These are phyloP conservation scores for Pichia kluyveri DNA, from an alignment of 805 yeast species.

Conservation along the genomic window DNA sequence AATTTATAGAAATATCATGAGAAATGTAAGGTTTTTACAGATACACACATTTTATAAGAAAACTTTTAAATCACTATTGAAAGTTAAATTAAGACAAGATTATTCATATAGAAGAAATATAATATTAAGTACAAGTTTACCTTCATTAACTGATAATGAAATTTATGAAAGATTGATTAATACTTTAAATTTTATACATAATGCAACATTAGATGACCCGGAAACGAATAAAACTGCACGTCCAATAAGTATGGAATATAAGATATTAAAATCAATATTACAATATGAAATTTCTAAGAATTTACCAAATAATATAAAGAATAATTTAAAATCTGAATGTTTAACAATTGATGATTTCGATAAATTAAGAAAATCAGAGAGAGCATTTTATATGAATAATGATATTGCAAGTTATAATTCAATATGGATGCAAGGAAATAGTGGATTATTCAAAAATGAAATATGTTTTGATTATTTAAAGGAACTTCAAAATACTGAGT, in stretches of 20 bases:
- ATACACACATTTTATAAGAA: slow-evolving; percentile 4
- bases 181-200: slow-evolving; percentile 20
- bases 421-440: slow-evolving; percentile 3
- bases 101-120: slow-evolving; percentile 12
- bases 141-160: slow-evolving; percentile 6
- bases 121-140: not conserved
- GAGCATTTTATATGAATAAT: not conserved
- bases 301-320: not conserved
- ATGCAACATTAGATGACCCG: slow-evolving; percentile 13
- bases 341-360: slow-evolving; percentile 5
- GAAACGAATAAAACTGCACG: slow-evolving; percentile 2
- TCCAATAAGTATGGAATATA: slow-evolving; percentile 8
- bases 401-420: not conserved
- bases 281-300: slow-evolving; percentile 17
- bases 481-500: not conserved
- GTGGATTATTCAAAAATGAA: slow-evolving; percentile 4
- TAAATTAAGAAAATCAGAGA: slow-evolving; percentile 4
- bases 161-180: slow-evolving; percentile 13
- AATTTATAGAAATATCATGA: slow-evolving; percentile 16
- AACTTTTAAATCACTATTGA: slow-evolving; percentile 8
- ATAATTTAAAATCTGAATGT: not conserved
- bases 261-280: slow-evolving; percentile 13
- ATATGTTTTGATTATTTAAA: slow-evolving; percentile 11
- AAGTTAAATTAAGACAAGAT: slow-evolving; percentile 17
- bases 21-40: slow-evolving; percentile 11